These are phyloP conservation scores for Ceratocystis ficicola DNA, from an alignment of 2,329 filamentous ascomycete species.

Conservation along the genomic window DNA sequence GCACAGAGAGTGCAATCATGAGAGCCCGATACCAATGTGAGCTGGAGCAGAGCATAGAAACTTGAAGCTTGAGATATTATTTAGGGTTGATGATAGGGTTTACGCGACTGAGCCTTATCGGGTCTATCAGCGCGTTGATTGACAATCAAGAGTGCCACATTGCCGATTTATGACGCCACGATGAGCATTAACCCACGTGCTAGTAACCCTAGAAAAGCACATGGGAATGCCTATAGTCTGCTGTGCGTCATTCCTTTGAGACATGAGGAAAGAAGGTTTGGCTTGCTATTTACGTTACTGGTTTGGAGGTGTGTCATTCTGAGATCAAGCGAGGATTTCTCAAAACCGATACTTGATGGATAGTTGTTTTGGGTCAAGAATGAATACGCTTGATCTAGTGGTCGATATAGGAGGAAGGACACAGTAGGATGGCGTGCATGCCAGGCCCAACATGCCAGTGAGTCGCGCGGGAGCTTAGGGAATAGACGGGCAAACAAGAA, in stretches of 20 bases:
- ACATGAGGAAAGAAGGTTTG: too few species aligned
- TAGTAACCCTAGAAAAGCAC: too few species aligned
- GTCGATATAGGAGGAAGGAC: neutral
- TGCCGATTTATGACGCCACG: too few species aligned
- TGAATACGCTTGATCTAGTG: neutral
- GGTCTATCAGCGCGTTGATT: slow-evolving; percentile 7
- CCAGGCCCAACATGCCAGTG: neutral
- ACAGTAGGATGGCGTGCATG: slow-evolving; percentile 2
- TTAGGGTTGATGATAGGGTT: neutral
- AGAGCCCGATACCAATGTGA: neutral
- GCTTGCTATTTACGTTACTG: neutral
- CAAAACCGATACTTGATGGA: neutral
- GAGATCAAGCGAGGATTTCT: slow-evolving; percentile 9
- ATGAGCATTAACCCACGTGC: too few species aligned
- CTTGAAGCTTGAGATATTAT: neutral
- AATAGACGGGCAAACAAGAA: neutral
- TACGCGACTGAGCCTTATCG: neutral
- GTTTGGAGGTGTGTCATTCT: neutral
- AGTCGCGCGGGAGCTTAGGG: neutral
- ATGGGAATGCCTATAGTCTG: too few species aligned
- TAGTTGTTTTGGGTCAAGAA: neutral
- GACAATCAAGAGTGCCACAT: neutral
- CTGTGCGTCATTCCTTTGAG: too few species aligned
- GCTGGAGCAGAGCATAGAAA: neutral
- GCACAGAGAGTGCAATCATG: neutral